Evolutionary conservation across 169 alveolate genomes (phyloP).

Genomic region (Ichthyophthirius multifiliis): DNA sequence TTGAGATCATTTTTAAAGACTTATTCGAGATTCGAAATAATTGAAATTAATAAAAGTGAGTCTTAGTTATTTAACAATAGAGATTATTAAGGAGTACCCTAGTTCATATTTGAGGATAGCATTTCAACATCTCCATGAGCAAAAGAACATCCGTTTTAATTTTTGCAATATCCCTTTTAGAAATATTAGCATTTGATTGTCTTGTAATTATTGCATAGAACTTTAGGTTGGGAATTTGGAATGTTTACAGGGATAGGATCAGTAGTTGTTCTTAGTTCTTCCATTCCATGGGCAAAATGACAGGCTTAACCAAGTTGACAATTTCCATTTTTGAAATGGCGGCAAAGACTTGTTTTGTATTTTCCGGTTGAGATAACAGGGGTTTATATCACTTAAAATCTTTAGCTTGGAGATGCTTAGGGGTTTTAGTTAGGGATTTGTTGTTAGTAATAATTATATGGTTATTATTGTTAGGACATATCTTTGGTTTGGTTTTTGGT

Average conservation of each 20-base stretch:
- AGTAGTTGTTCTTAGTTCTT: not conserved
- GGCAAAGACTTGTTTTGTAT: not conserved
- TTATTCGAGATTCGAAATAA: not conserved
- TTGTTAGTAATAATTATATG: no score
- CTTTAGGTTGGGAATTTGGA: slow-evolving; percentile 9
- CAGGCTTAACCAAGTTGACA: not conserved
- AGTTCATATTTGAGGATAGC: no score
- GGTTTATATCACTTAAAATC: no score
- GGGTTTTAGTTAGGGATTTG: no score
- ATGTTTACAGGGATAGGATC: slow-evolving; percentile 3
- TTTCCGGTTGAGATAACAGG: no score
- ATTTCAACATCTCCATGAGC: slow-evolving; percentile 7
- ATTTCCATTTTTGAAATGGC: slow-evolving; percentile 16
- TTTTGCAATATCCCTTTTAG: slow-evolving; percentile 14
- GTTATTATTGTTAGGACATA: no score
- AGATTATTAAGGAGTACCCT: no score
- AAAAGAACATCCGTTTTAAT: not conserved
- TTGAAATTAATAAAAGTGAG: not conserved
- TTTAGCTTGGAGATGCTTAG: no score
- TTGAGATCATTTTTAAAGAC: not conserved
- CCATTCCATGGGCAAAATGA: slow-evolving; percentile 6
- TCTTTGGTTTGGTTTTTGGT: no score
- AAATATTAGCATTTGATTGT: slow-evolving; percentile 5
- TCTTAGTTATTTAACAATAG: no score
- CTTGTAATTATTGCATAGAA: not conserved